Evolutionary conservation across 2,329 filamentous ascomycete genomes (phyloP).

Genomic region (Penicillium sp.): DNA sequence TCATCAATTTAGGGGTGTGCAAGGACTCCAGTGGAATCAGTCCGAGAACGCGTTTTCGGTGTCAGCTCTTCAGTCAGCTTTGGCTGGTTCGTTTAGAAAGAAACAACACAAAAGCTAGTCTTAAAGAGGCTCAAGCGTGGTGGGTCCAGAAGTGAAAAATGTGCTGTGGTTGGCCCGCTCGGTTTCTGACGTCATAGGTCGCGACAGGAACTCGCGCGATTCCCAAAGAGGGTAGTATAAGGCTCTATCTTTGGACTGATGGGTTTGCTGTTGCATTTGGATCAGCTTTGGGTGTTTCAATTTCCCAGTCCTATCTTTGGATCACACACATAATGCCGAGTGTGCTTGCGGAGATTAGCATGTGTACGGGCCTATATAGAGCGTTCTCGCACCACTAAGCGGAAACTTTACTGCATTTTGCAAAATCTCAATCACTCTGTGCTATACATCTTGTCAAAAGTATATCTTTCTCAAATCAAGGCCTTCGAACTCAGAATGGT

Average conservation of each 20-base stretch:
- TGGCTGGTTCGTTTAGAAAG: neutral
- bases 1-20: neutral
- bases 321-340: neutral
- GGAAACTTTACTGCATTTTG: too few species aligned
- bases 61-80: neutral
- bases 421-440: neutral
- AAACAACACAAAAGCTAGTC: neutral
- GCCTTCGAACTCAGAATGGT: neutral
- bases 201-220: constrained; percentile 6
- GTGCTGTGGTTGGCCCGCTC: constrained; percentile 20
- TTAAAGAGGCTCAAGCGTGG: neutral
- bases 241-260: constrained; percentile 6
- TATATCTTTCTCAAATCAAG: neutral
- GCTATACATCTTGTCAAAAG: neutral
- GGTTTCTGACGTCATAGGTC: constrained; percentile 25
- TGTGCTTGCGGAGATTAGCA: neutral
- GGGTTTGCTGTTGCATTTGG: constrained; percentile 8
- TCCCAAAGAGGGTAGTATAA: constrained; percentile 17
- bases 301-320: constrained; percentile 12
- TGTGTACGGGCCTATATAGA: constrained; percentile 2
- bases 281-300: constrained; percentile 17
- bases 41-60: neutral
- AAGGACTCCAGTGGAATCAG: neutral
- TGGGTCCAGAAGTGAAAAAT: neutral
- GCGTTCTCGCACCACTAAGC: neutral